A percentile compares a stretch with the other conserved stretches of the same genome.
These are phyloP conservation scores for Ogataea wickerhamii DNA, from an alignment of 805 yeast species.

Conservation along the genomic window DNA sequence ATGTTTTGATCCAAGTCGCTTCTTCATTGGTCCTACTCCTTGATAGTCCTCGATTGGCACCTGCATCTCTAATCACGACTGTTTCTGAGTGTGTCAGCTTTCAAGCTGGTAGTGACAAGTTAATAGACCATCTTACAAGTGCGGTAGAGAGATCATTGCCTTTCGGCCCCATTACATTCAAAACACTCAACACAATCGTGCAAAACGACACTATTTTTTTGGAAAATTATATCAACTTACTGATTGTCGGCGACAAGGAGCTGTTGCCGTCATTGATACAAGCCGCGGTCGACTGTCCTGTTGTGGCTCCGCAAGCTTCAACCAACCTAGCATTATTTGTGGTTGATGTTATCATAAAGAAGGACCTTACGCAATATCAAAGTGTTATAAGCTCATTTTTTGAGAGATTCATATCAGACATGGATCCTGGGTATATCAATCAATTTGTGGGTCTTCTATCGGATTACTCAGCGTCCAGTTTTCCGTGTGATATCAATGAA, in stretches of 20 bases:
- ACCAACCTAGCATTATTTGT: conserved; percentile 25
- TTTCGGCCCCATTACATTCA: conserved; percentile 14
- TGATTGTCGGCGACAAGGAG: conserved; percentile 18
- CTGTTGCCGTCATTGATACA: conserved; percentile 20
- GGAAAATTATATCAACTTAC: conserved; percentile 22
- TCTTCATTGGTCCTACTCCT: conserved; percentile 12
- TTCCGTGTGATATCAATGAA: conserved; percentile 29
- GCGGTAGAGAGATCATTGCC: conserved; percentile 25
- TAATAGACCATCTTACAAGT: conserved; percentile 22
- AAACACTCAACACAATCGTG: conserved; percentile 10
- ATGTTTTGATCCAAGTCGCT: conserved; percentile 11
- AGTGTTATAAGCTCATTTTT: conserved; percentile 34
- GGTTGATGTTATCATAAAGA: conserved; percentile 26
- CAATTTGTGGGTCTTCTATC: conserved; percentile 32
- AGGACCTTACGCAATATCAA: conserved; percentile 18
- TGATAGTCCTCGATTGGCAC: conserved; percentile 18
- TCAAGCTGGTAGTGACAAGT: conserved; percentile 7
- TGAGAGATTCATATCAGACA: conserved; percentile 32
- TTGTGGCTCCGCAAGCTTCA: conserved; percentile 23
- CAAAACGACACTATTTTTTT: conserved; percentile 17
- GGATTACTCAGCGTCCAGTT: conserved; percentile 22
- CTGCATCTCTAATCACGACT: conserved; percentile 7
- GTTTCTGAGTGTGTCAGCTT: conserved; percentile 14
- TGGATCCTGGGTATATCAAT: conserved; percentile 30
- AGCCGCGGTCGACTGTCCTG: conserved; percentile 24